A percentile compares a stretch with the other conserved stretches of the same genome.
Conservation (phyloP, 2,329 filamentous ascomycete species). For the Fusarium musae region DNA sequence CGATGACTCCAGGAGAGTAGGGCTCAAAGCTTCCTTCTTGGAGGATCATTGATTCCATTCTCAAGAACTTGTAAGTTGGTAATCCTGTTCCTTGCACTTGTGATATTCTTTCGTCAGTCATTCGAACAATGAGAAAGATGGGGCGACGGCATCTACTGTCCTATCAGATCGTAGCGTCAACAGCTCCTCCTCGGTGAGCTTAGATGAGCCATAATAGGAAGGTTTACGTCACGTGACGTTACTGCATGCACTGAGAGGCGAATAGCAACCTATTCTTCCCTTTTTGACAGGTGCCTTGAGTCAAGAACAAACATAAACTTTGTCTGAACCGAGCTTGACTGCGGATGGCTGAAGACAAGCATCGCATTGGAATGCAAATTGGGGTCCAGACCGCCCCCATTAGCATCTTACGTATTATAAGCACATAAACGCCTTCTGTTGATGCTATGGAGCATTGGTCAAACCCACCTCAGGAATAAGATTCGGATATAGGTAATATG, state of each 20-base stretch:
- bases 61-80: not conserved
- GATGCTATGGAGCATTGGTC: conserved; percentile 1
- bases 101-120: conserved; percentile 16
- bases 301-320: not conserved
- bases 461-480: conserved; percentile 2
- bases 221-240: conserved; percentile 33
- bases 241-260: not conserved
- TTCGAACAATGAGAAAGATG: conserved; percentile 9
- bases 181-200: conserved; percentile 17
- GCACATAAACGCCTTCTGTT: conserved; percentile 2
- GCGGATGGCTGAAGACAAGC: not conserved
- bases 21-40: not conserved
- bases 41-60: conserved; percentile 6
- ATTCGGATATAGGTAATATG: not conserved
- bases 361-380: not conserved
- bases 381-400: not conserved
- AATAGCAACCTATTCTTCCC: not conserved
- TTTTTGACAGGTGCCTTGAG: not conserved
- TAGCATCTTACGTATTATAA: conserved; percentile 12
- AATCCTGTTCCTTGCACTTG: conserved; percentile 7
- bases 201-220: conserved; percentile 23
- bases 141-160: not conserved
- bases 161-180: not conserved
- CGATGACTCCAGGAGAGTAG: conserved; percentile 15
- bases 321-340: not conserved